Evolutionary conservation across 1,284 basidiomycete genomes (phyloP).

Genomic region (Athelia sp.): DNA sequence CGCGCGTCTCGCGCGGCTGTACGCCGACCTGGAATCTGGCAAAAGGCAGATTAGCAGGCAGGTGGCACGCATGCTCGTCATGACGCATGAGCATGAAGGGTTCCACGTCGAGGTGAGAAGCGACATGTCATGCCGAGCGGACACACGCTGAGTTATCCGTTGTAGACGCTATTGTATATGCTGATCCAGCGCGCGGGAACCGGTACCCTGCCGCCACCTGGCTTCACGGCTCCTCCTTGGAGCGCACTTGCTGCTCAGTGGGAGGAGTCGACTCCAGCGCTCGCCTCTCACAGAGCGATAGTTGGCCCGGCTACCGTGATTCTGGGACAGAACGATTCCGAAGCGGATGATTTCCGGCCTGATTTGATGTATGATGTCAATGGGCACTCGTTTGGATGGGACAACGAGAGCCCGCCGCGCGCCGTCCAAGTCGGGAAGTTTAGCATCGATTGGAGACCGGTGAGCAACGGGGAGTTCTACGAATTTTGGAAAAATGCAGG

Average conservation of each 20-base stretch:
- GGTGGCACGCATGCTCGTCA: conserved; percentile 73
- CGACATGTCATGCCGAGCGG: too few species aligned
- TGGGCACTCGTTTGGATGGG: conserved; percentile 84
- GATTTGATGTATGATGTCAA: conserved; percentile 25
- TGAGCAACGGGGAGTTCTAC: conserved; percentile 71
- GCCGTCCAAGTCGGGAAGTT: conserved; percentile 50
- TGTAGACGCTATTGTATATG: conserved; percentile 88
- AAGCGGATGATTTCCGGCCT: conserved; percentile 57
- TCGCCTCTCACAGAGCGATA: conserved; percentile 35
- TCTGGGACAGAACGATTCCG: conserved; percentile 82
- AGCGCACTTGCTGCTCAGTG: conserved; percentile 48
- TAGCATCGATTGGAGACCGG: conserved; percentile 70
- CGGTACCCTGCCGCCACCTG: conserved; percentile 72
- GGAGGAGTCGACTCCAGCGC: conserved; percentile 40
- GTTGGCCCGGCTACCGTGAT: conserved; percentile 53
- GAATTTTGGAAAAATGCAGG: conserved; percentile 40
- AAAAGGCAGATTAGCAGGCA: conserved; percentile 54
- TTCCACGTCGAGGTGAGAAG: conserved; percentile 73
- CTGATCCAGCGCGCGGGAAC: conserved; percentile 73
- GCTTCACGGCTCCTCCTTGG: conserved; percentile 73
- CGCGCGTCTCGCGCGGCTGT: conserved; percentile 61
- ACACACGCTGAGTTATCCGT: too few species aligned
- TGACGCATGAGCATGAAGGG: conserved; percentile 85
- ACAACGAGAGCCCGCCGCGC: conserved; percentile 79
- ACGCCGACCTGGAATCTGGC: conserved; percentile 61